These are phyloP conservation scores for Beauveria sp. DNA, from an alignment of 2,329 filamentous ascomycete species.

Conservation along the genomic window DNA sequence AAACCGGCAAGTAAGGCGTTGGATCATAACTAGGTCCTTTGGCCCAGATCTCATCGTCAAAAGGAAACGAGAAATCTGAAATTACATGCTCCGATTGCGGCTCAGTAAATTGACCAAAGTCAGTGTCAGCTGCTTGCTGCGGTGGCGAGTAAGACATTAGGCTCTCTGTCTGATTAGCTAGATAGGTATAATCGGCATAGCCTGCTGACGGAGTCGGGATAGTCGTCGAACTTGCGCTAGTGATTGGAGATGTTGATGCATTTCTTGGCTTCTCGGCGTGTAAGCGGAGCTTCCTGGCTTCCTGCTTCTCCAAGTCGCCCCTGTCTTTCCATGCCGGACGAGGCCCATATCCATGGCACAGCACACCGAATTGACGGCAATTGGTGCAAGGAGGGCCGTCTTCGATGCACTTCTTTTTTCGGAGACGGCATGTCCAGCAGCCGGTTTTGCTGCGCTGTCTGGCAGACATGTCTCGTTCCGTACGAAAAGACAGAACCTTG, in stretches of 20 bases:
- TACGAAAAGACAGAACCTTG: neutral
- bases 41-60: neutral
- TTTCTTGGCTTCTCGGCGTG: neutral
- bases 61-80: neutral
- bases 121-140: neutral
- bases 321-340: neutral
- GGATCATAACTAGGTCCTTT: neutral
- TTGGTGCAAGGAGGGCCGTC: neutral
- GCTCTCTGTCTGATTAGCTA: neutral
- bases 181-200: neutral
- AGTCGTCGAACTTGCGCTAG: neutral
- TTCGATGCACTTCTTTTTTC: neutral
- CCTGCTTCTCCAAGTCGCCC: neutral
- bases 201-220: neutral
- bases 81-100: neutral
- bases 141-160: neutral
- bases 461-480: neutral
- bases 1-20: neutral
- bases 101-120: neutral
- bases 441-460: neutral
- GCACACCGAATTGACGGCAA: neutral
- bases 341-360: neutral
- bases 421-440: neutral
- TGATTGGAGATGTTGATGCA: too few relatives aligned
- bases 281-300: neutral